Evolutionary conservation across 371 early-diverging fungal species (phyloP).

Genomic region (Batkoa obscura): DNA sequence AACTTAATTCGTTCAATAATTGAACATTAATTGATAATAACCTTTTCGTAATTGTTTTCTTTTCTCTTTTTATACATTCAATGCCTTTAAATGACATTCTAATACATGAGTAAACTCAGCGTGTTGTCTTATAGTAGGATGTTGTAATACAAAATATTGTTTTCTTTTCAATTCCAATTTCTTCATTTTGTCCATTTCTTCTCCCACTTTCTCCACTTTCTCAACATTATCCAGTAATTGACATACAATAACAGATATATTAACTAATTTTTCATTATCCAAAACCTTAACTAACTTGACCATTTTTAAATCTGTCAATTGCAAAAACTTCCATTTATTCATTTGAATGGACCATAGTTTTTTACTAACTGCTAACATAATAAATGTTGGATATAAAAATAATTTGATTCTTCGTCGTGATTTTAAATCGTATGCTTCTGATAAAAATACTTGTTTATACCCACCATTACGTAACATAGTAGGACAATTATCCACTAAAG

Average conservation of each 20-base stretch:
- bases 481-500: slow-evolving; percentile 2
- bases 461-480: neutral
- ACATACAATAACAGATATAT: neutral
- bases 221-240: neutral
- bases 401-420: neutral
- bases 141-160: neutral
- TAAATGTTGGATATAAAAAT: neutral
- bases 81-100: neutral
- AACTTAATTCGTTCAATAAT: too few relatives aligned
- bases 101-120: neutral
- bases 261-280: neutral
- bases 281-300: slow-evolving; percentile 1
- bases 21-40: too few relatives aligned
- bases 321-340: neutral
- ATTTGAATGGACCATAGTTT: neutral
- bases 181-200: too few relatives aligned
- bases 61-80: neutral
- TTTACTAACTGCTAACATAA: neutral
- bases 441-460: neutral
- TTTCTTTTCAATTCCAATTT: too few relatives aligned
- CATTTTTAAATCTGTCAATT: neutral
- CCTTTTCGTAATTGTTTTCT: too few relatives aligned
- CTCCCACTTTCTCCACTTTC: too few relatives aligned
- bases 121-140: neutral
- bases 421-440: neutral